Evolutionary conservation across 805 yeast genomes (phyloP).

Genomic region (Yarrowia divulgata): DNA sequence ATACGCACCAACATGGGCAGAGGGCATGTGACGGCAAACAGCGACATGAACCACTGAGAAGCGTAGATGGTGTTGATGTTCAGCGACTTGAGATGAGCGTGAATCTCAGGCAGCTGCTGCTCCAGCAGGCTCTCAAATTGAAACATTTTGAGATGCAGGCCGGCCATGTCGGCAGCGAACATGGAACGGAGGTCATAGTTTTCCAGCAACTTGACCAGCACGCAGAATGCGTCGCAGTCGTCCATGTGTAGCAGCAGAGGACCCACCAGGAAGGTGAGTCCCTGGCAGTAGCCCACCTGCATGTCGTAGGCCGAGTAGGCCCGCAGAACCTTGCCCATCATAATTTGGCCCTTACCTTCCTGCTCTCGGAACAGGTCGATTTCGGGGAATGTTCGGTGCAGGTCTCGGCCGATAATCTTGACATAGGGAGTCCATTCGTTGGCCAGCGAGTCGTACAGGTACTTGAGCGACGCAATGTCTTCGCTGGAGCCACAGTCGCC

Average conservation of each 20-base stretch:
- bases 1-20: constrained; percentile 57
- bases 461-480: constrained; percentile 43
- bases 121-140: constrained; percentile 59
- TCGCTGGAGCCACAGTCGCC: constrained; percentile 30
- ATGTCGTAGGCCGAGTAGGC: constrained; percentile 70
- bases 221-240: constrained; percentile 57
- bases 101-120: constrained; percentile 54
- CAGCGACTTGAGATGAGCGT: constrained; percentile 55
- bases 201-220: constrained; percentile 64
- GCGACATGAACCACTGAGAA: constrained; percentile 72
- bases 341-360: constrained; percentile 54
- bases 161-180: constrained; percentile 62
- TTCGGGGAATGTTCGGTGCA: constrained; percentile 66
- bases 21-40: constrained; percentile 68
- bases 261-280: constrained; percentile 68
- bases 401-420: constrained; percentile 61
- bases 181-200: constrained; percentile 62
- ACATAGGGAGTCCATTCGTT: constrained; percentile 55
- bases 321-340: constrained; percentile 62
- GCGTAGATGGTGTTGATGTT: constrained; percentile 58
- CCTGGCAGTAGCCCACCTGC: constrained; percentile 74
- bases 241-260: constrained; percentile 58
- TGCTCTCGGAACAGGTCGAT: constrained; percentile 57
- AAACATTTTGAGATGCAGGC: constrained; percentile 59
- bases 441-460: constrained; percentile 52